Base-by-base conservation (phyloP, 2,329 filamentous ascomycete genomes). In the Fusarium sterilihyphosum region DNA sequence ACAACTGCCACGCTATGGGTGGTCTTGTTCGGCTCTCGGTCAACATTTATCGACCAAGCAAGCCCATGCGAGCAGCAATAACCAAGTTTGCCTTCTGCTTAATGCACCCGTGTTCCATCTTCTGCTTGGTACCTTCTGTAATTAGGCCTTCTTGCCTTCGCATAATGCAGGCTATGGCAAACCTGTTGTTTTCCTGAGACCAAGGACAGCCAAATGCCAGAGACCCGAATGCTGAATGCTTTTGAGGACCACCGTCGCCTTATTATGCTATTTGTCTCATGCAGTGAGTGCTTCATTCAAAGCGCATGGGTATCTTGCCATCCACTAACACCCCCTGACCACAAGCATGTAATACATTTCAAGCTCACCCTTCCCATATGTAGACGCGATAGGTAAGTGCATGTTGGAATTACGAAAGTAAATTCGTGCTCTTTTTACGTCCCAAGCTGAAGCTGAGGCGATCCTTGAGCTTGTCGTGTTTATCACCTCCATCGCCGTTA, bases 391-490 rank as follows among this genome's bases (percentile, higher is more conserved):
- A 61, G 60, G 35, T 59, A 38, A 40, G 57, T 52, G 41, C 44
- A 47, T 61, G 54, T 38, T 53, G 61, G 54, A 14, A 66, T 57
- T 75, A 81, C 67, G 81, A 80, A 26, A 84, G 76, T 49, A 83
- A 78, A 70, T 85, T 84, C 70, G 86, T 88, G 81, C 90, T 92
- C 87, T 93, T 94, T 86, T 94, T 95, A 78, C 90, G 85, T 9
- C 92, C 91, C 18, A 94, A 78, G 67, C 89, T 85, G 75, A 91
- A 90, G 76, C 87, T 92, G 76, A 94, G 93, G 33, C 92, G 87
- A 73, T 91, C 90, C 81, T 90, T 92, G 53, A 86, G 81, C 78
- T 85, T 88, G n/a, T 86, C 83, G 61, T 85, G 84, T 80, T 88
- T 89, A 37, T 78, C 77, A 58, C 64, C 38, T n/a, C 68, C 18